Base-by-base conservation (phyloP, 441 rosid genomes). In the Hypseocharis bilobata region DNA sequence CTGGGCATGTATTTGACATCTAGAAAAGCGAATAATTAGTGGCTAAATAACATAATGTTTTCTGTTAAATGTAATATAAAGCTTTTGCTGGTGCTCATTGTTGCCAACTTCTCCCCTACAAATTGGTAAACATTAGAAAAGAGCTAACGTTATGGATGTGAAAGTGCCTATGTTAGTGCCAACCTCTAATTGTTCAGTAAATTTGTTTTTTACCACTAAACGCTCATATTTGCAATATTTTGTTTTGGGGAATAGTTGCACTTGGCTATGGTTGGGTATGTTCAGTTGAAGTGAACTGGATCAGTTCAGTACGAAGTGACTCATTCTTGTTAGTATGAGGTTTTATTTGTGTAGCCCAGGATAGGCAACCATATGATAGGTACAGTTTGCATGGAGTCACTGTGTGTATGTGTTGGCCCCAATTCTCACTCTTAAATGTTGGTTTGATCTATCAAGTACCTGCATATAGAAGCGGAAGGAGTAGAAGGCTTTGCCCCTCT, bases 1-100 rank as follows among this genome's bases (percentile, higher is more conserved):
- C 60, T 67, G 63, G 66, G 25, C 28, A 59, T 59, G 40, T 59
- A 30, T 59, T 32, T 3, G 6, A 25, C 38, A 59, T 59, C 16
- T 59, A 19, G 3, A 26, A 55, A 55, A 27, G 19, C 60, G 2
- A 30, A 58, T 29, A 29, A 58, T 14, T 8, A 23, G 25, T 62
- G 27, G 34, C 42, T 32, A 59, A 17, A 36, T 59, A 3, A 44
- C 13, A 44, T 14, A 44, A 34, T 34, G 23, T 2, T 54, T 0
- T 54, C 11, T 14, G 13, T 20, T 26, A 4, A 23, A 17, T 20
- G 6, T 49, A 11, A 22, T 54, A 16, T 54, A 25, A 22, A 54
- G 19, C 30, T 13, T 7, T 59, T 14, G 38, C 22, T 6, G 26
- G 26, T 26, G 10, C 40, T 22, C 10, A 27, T 6, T 63, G 49